Base-by-base conservation (phyloP, 2,329 filamentous ascomycete species). In the Paraphoma sp. region DNA sequence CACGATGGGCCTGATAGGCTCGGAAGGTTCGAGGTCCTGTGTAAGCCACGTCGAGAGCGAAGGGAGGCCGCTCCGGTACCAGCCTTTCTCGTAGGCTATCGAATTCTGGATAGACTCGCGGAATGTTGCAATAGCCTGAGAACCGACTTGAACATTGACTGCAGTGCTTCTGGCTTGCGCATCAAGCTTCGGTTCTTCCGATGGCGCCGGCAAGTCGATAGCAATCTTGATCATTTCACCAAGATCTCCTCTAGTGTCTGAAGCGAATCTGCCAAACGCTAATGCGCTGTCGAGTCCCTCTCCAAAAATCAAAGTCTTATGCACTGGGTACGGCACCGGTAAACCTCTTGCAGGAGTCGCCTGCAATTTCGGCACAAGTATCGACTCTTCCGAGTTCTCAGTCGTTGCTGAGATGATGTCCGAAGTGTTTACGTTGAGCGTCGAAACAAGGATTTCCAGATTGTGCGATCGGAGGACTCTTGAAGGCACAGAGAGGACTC, bases 241-340 rank as follows among this genome's bases (percentile, higher is more conserved):
- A 61, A 64, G 72, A 73, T 56, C 78, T 46, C 36, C 80, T 58
- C 16, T 81, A 76, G 45, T 59, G 33, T 73, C 67, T 43, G 72
- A 68, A 14, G 73, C 73, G 60, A 81, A 74, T 40, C 74, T 65
- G 45, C 79, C 71, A 74, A 76, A 84, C 1, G 83, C 80, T 5
- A 88, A 81, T 1, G 89, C 86, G 7, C 90, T 92, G 51, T 85
- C 79, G 2, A 96, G 78, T 0, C 92, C 93, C 47, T 91, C 84
- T 0, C 87, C 88, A 8, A 96, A 84, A 9, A 97, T 68, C 14
- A 97, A 77, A 0, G 89, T 87, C 71, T 89, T 91, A 72, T 98
- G 94, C 1, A 97, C 92, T 0, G 94, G 93, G 44, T 92, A 92
- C 6, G 87, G 86, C 42, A 95, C 82, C 14, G 87, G 84, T 11